Evolutionary conservation across 306 rosid genomes (phyloP).

Genomic region (Dalbergia oliveri): DNA sequence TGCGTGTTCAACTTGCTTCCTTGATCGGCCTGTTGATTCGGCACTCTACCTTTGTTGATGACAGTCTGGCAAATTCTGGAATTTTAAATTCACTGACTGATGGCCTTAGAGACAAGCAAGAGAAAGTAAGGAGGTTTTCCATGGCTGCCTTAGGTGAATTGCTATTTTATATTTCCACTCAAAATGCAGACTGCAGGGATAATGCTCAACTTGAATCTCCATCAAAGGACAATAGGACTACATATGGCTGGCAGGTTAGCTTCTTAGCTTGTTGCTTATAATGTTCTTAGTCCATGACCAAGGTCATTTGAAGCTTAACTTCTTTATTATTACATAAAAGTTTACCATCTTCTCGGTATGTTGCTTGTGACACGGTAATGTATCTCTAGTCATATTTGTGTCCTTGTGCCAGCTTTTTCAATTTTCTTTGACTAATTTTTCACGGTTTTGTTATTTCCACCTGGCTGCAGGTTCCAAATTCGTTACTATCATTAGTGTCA

Average conservation of each 20-base stretch:
- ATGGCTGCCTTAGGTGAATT: constrained; percentile 99
- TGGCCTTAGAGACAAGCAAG: constrained; percentile 96
- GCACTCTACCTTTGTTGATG: constrained; percentile 89
- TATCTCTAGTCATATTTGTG: constrained; percentile 19
- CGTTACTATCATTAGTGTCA: constrained; percentile 81
- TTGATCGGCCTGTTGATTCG: constrained; percentile 90
- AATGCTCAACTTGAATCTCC: constrained; percentile 79
- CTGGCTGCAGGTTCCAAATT: constrained; percentile 79
- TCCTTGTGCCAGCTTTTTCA: background rate
- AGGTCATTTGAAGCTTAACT: constrained; percentile 37
- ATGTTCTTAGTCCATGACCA: constrained; percentile 38
- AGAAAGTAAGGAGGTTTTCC: constrained; percentile 94
- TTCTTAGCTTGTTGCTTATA: constrained; percentile 37
- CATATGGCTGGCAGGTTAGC: constrained; percentile 92
- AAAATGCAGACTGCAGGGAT: constrained; percentile 75
- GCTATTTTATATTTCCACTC: constrained; percentile 91
- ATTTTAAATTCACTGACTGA: constrained; percentile 84
- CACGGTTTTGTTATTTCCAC: constrained; percentile 24
- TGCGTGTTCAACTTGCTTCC: constrained; percentile 96
- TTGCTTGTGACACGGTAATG: constrained; percentile 21
- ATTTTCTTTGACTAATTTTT: constrained; percentile 18
- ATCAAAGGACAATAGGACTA: constrained; percentile 69
- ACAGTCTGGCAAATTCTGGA: constrained; percentile 87
- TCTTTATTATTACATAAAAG: constrained; percentile 28
- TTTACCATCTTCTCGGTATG: constrained; percentile 4